Conservation (phyloP, 257 asterid genomes). For the Pogostemon cablin region DNA sequence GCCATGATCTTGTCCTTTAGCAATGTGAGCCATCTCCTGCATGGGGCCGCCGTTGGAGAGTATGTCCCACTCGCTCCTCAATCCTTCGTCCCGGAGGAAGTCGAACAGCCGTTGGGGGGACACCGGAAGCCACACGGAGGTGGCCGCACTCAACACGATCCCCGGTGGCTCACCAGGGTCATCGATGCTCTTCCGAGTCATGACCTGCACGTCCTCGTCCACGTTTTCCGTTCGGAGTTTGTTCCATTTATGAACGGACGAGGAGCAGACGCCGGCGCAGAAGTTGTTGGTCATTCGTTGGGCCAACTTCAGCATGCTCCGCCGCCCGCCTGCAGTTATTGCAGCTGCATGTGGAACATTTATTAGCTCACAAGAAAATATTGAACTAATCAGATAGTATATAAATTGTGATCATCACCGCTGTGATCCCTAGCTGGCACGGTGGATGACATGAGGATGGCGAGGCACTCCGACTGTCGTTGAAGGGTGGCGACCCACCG, state of each 20-base stretch:
- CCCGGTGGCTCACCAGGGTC: slow-evolving; percentile 98
- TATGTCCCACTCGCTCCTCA: slow-evolving; percentile 95
- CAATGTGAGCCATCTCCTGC: slow-evolving; percentile 95
- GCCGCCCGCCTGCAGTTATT: slow-evolving; percentile 76
- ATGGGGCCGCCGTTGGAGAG: slow-evolving; percentile 94
- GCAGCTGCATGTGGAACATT: slow-evolving; percentile 43
- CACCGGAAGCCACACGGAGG: slow-evolving; percentile 91
- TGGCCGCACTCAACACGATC: slow-evolving; percentile 83
- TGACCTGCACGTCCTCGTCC: slow-evolving; percentile 80
- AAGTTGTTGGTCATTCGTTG: slow-evolving; percentile 95
- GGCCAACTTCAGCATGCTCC: slow-evolving; percentile 94
- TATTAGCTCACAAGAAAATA: neutral
- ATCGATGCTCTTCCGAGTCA: slow-evolving; percentile 86
- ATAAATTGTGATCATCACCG: slow-evolving; percentile 36
- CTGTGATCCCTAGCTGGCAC: slow-evolving; percentile 51
- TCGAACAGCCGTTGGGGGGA: slow-evolving; percentile 80
- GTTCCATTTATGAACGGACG: slow-evolving; percentile 91
- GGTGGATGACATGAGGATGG: slow-evolving; percentile 81
- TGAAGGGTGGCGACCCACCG: slow-evolving; percentile 92
- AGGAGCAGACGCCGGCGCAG: slow-evolving; percentile 90
- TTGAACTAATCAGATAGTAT: neutral
- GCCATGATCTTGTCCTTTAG: slow-evolving; percentile 89
- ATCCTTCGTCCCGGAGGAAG: slow-evolving; percentile 78
- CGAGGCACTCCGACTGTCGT: slow-evolving; percentile 88
- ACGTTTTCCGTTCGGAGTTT: slow-evolving; percentile 67